A percentile compares a stretch with the other conserved stretches of the same genome.
phyloP scores from a whole-genome alignment of 306 rosid species.

The Vicia villosa region DNA sequence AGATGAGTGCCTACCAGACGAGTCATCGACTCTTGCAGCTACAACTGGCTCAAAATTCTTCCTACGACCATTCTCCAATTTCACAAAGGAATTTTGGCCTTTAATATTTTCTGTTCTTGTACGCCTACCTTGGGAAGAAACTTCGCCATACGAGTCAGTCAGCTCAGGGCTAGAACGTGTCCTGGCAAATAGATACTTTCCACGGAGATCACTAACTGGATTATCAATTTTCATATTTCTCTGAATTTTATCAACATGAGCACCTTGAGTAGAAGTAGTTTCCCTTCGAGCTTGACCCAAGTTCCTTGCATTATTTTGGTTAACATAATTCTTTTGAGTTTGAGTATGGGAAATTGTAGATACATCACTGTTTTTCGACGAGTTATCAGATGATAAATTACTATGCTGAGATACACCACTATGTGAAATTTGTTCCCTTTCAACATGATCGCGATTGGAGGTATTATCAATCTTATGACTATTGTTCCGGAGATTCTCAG shows the following conservation, averaged over 20 bases:
- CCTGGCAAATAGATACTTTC: constrained; percentile 81
- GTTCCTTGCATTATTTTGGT: constrained; percentile 51
- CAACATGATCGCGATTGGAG: constrained; percentile 55
- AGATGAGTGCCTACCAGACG: constrained; percentile 54
- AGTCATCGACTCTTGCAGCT: constrained; percentile 58
- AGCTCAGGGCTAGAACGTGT: constrained; percentile 98
- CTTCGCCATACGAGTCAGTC: constrained; percentile 76
- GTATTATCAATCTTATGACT: constrained; percentile 49
- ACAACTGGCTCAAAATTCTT: constrained; percentile 58
- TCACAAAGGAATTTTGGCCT: constrained; percentile 47
- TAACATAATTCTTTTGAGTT: constrained; percentile 57
- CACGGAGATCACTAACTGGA: constrained; percentile 59
- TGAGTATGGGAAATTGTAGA: constrained; percentile 52
- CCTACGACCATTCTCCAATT: constrained; percentile 65
- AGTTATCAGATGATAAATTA: constrained; percentile 51
- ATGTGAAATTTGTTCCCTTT: constrained; percentile 43
- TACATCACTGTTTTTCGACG: constrained; percentile 47
- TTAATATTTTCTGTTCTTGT: constrained; percentile 58
- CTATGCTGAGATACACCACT: constrained; percentile 57
- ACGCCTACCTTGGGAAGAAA: constrained; percentile 67
- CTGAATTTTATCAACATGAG: constrained; percentile 54
- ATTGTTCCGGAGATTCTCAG: constrained; percentile 57
- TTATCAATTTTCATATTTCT: constrained; percentile 53
- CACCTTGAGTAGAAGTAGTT: constrained; percentile 48
- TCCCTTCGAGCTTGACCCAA: constrained; percentile 61